These are phyloP conservation scores for Dictyostelium discoideum DNA, from an alignment of 78 protist species.

Conservation along the genomic window DNA sequence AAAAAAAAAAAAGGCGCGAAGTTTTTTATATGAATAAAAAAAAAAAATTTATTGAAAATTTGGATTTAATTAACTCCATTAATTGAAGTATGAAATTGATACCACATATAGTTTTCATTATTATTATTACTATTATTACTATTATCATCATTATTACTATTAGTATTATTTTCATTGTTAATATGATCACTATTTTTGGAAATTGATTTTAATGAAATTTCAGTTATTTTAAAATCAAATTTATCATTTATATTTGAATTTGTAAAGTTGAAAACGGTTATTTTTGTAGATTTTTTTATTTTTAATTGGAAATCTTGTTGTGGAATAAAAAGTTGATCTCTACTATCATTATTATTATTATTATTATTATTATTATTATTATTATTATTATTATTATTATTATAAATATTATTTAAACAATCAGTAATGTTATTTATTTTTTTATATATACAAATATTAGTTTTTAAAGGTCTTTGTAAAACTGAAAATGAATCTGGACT, in stretches of 20 bases:
- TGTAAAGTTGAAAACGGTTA: constrained; percentile 9
- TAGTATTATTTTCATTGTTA: background rate
- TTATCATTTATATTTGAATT: background rate
- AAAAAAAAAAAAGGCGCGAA: background rate
- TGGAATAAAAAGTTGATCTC: background rate
- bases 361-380: background rate
- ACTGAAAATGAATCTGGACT: background rate
- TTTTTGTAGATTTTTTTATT: constrained; percentile 21
- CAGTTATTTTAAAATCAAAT: background rate
- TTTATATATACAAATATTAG: background rate
- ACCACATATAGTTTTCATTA: background rate
- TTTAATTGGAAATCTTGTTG: constrained; percentile 20
- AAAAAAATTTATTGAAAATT: background rate
- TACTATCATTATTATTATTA: background rate
- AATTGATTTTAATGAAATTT: background rate
- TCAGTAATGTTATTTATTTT: background rate
- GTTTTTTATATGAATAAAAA: background rate
- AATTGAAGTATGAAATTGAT: background rate
- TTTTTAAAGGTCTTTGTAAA: constrained; percentile 2
- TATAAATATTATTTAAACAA: background rate
- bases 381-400: background rate
- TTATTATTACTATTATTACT: background rate
- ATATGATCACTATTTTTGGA: background rate
- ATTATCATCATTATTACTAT: background rate
- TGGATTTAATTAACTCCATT: background rate